Evolutionary conservation across 352 stramenopile genomes (phyloP).

Genomic region (Phytophthora kernoviae): DNA sequence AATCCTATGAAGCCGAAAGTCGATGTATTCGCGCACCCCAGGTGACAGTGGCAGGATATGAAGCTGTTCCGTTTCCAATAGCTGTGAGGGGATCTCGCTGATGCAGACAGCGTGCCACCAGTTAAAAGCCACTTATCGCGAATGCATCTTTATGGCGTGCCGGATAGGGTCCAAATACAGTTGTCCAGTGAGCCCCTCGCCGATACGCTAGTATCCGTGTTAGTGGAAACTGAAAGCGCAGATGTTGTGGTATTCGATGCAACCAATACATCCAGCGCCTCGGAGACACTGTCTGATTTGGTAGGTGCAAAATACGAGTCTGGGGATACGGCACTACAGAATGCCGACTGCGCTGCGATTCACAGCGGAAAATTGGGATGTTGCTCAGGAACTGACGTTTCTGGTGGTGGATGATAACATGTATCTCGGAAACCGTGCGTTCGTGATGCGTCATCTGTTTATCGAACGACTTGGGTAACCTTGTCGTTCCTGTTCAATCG

Average conservation of each 20-base stretch:
- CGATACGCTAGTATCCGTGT: slow-evolving; percentile 47
- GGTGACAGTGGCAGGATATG: slow-evolving; percentile 40
- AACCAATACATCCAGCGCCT: slow-evolving; percentile 28
- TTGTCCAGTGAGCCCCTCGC: slow-evolving; percentile 63
- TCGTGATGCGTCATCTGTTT: slow-evolving; percentile 35
- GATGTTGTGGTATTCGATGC: slow-evolving; percentile 48
- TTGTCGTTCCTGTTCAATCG: slow-evolving; percentile 40
- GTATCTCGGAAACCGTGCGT: slow-evolving; percentile 54
- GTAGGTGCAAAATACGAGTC: slow-evolving; percentile 51
- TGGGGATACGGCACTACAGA: slow-evolving; percentile 34
- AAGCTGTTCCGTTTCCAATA: slow-evolving; percentile 53
- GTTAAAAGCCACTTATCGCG: slow-evolving; percentile 46
- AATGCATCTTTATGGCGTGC: slow-evolving; percentile 56
- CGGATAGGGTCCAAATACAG: slow-evolving; percentile 36
- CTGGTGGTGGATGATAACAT: slow-evolving; percentile 68
- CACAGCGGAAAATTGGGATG: slow-evolving; percentile 61
- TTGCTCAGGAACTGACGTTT: slow-evolving; percentile 54
- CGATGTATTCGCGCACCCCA: slow-evolving; percentile 48
- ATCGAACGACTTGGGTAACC: slow-evolving; percentile 30
- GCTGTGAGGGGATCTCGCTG: slow-evolving; percentile 47
- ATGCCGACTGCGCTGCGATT: slow-evolving; percentile 57
- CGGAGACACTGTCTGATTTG: slow-evolving; percentile 23
- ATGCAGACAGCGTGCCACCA: slow-evolving; percentile 36
- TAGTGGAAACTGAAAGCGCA: slow-evolving; percentile 28
- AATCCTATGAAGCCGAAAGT: slow-evolving; percentile 54